Base-by-base conservation (phyloP, 1,139 yeast genomes). In the Suhomyces bokatorum region DNA sequence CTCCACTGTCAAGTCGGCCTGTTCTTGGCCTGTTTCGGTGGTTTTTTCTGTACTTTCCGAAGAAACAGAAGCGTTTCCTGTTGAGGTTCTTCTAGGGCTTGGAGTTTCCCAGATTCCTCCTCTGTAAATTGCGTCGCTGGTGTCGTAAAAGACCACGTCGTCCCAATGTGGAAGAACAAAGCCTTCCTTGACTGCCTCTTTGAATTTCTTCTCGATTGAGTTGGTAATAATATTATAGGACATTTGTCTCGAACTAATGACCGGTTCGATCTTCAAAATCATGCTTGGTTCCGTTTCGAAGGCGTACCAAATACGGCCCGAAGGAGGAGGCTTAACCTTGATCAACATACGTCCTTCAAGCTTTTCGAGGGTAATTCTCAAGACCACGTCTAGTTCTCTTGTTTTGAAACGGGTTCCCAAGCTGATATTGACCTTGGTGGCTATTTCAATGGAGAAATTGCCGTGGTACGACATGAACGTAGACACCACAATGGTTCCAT, bases 91-190 rank as follows among this genome's bases (percentile, higher is more conserved):
- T 11, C 31, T 29, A 45, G 70, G 57, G 10, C 40, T 63, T 12
- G 64, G 47, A 32, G 70, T 72, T 48, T 85, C 88, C 98, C 98
- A 93, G 22, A 93, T 83, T 13, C 99, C 99, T 38, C 97, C 98
- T 51, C 97, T 77, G 60, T 82, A 93, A 12, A 87, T 63, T 50
- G 88, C 95, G 15, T 67, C 72, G 1, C 67, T 57, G 0, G 97
- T 83, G 45, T 78, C 72, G 56, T 75, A 86, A 57, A 88, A 87
- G 0, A 83, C 80, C 35, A 89, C 66, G 63, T 93, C 98, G 60
- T 93, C 98, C 90, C 88, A 86, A 57, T 75, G 83, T 1, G 98
- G 99, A 35, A 80, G 65, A 0, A 93, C 98, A 45, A 91, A 67
- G 12, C 95, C 80, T 37, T 88, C 95, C 51, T 76, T 81, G 22